Conservation (phyloP, 305 asterid species). For the Plantago rigida region DNA sequence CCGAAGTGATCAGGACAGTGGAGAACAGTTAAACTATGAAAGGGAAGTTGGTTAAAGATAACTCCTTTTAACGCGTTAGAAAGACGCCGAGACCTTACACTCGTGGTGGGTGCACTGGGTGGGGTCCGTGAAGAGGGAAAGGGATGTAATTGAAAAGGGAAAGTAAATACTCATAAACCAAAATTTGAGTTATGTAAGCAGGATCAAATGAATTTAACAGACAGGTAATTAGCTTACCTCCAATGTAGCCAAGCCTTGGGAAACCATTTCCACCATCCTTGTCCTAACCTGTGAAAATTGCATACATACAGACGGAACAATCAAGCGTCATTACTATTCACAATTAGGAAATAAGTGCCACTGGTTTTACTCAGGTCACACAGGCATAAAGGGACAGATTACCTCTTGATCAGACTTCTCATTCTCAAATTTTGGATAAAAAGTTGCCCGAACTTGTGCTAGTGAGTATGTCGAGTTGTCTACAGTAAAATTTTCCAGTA, state of each 20-base stretch:
- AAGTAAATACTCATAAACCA: neutral
- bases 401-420: slow-evolving; percentile 98
- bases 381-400: slow-evolving; percentile 23
- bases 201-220: slow-evolving; percentile 14
- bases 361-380: slow-evolving; percentile 16
- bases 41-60: too few relatives aligned
- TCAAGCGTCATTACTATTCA: slow-evolving; percentile 14
- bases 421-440: slow-evolving; percentile 94
- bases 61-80: too few relatives aligned
- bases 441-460: slow-evolving; percentile 82
- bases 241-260: slow-evolving; percentile 76
- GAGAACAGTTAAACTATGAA: too few relatives aligned
- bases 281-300: slow-evolving; percentile 52
- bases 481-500: slow-evolving; percentile 56
- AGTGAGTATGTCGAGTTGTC: slow-evolving; percentile 62
- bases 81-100: too few relatives aligned
- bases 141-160: too few relatives aligned
- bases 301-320: slow-evolving; percentile 21
- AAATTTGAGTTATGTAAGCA: slow-evolving; percentile 14
- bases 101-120: too few relatives aligned
- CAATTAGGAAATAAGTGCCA: slow-evolving; percentile 1
- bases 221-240: slow-evolving; percentile 46
- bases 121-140: too few relatives aligned
- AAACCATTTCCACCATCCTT: slow-evolving; percentile 86
- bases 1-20: too few relatives aligned